Base-by-base conservation (phyloP, 129 eudicot species). In the Flaveria bidentis region DNA sequence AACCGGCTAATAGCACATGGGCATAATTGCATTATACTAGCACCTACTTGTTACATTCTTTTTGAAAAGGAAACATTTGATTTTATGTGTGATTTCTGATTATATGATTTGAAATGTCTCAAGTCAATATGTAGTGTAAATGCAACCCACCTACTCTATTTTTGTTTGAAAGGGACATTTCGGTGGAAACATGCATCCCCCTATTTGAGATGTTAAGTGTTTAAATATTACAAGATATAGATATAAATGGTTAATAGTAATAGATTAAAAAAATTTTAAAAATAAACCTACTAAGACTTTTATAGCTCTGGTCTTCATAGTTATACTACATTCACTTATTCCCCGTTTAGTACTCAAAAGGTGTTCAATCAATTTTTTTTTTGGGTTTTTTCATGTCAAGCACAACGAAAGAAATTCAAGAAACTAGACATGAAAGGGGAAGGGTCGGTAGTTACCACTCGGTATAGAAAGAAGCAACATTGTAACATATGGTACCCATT, bases 1-100 rank as follows among this genome's bases (percentile, higher is more conserved):
- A 61, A 61, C 67, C 39, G 6, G 67, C 67, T 26, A 12, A 61
- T 61, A 11, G 41, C 67, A 61, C 67, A 25, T 56, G 63, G 63
- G 30, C 26, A 18, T 56, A 56, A 56, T 20, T 56, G 28, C 33
- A 20, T 56, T 56, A 56, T 20, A 14, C 28, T 56, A 20, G 5
- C 60, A n/a, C 18, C 10, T n/a, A 53, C 60, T n/a, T 53, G 23
- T 53, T 17, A 53, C 36, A 22, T 58, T 58, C 65, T 25, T 58
- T 58, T 22, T 12, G 7, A 58, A 58, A 58, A 23, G 33, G 13
- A 22, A 20, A 9, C 5, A 17, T 55, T 12, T 17, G 25, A 17
- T 55, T 55, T 55, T 55, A 23, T 58, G 25, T 30, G 6, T 22
- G 22, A 20, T 58, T 22, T 20, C 11, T 58, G 65, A 58, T 58